A percentile compares a stretch with the other conserved stretches of the same genome.
Evolutionary conservation across 148 eudicot genomes (phyloP).

Genomic region (Amaranthus hypochondriacus): DNA sequence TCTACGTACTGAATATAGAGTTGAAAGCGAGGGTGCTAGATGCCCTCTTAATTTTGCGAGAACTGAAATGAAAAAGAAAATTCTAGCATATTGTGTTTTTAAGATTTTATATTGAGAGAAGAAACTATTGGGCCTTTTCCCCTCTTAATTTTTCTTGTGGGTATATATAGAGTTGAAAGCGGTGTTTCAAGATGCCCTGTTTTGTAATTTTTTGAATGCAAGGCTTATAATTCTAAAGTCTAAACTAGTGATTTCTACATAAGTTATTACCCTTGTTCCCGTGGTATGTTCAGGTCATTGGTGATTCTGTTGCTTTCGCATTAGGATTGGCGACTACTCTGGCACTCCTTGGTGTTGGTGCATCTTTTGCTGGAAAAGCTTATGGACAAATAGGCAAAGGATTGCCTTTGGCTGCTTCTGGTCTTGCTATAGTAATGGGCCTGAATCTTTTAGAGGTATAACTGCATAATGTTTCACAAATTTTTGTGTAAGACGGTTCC

Average conservation of each 20-base stretch:
- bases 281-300: constrained; percentile 49
- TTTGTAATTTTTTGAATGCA: not conserved
- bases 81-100: not conserved
- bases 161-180: not conserved
- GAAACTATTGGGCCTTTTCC: not conserved
- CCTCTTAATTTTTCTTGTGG: not conserved
- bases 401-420: constrained; percentile 87
- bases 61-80: not conserved
- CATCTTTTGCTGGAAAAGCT: constrained; percentile 98
- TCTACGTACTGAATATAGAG: too few relatives aligned
- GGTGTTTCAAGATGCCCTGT: not conserved
- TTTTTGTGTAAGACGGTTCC: too few relatives aligned
- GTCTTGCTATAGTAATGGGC: constrained; percentile 83
- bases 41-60: too few relatives aligned
- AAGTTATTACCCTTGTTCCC: not conserved
- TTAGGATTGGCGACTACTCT: constrained; percentile 92
- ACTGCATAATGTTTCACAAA: not conserved
- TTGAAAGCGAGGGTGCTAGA: too few relatives aligned
- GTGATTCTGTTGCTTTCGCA: constrained; percentile 84
- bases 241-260: not conserved
- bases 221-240: not conserved
- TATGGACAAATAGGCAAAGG: constrained; percentile 93
- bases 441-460: constrained; percentile 87
- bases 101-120: not conserved
- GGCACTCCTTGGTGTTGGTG: constrained; percentile 85